Base-by-base conservation (phyloP, 371 early-diverging fungal genomes). In the Smittium mucronatum region DNA sequence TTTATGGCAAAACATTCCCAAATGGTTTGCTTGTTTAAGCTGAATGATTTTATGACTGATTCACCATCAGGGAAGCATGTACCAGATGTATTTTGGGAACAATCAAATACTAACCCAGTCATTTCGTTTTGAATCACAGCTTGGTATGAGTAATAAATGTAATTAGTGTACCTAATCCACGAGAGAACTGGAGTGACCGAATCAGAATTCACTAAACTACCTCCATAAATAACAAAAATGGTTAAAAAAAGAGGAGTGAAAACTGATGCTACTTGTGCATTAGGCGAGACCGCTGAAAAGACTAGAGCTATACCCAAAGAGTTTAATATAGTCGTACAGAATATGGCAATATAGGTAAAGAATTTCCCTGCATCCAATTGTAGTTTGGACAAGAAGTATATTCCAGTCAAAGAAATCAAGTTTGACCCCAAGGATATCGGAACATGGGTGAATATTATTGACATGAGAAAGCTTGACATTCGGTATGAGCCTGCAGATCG, bases 141-240 rank as follows among this genome's bases (percentile, higher is more conserved):
- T 29, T 74, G 60, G 64, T 78, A 81, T 0, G 74, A 60, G 34
- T 82, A 81, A 68, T 70, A 74, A 28, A 70, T 71, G 8, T 71
- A 70, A 31, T 76, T 75, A 0, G 80, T 34, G 47, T 75, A 82
- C 67, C 77, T 74, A 15, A 84, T 74, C 80, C n/a, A n/a, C n/a
- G n/a, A n/a, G n/a, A n/a, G n/a, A n/a, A n/a, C n/a, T n/a, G n/a
- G n/a, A n/a, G n/a, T 79, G 79, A 2, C 75, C 74, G 30, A 80
- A 67, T 33, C 58, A 58, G 72, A 58, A 34, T 80, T 78, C 63
- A 76, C 70, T 68, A 80, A 34, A 8, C 74, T 73, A 36, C 83
- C 84, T 1, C 76, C 76, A 71, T 75, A 84, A 28, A 84, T 58
- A 67, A 84, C 68, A 33, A 83, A 75, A 30, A 75, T 69, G 57